Evolutionary conservation across 73 alveolate genomes (phyloP).

Genomic region (Tetrahymena elliotti): DNA sequence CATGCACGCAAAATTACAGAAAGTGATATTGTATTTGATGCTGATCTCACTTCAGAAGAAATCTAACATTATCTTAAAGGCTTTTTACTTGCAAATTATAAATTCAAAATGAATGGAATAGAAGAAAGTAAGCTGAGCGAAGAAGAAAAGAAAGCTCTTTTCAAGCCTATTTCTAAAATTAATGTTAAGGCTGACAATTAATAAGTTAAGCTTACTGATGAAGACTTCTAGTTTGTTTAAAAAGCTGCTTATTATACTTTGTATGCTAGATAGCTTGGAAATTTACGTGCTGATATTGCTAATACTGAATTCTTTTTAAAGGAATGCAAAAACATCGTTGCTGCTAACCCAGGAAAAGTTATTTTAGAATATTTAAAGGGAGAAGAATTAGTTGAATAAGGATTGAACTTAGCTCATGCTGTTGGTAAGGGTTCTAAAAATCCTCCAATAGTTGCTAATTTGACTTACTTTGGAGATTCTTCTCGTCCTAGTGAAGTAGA

Average conservation of each 20-base stretch:
- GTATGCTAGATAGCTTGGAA: conserved; percentile 68
- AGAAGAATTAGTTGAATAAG: conserved; percentile 46
- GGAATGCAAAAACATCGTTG: conserved; percentile 41
- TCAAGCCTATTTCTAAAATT: background rate
- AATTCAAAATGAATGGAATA: background rate
- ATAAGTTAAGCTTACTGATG: background rate
- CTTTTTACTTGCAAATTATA: background rate
- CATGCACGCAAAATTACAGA: background rate
- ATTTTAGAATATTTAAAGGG: conserved; percentile 65
- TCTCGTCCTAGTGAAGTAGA: conserved; percentile 33
- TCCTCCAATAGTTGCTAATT: conserved; percentile 63
- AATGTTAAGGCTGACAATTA: background rate
- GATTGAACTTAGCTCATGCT: conserved; percentile 56
- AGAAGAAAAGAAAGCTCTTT: background rate
- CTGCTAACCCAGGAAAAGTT: conserved; percentile 23
- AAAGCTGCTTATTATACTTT: conserved; percentile 42
- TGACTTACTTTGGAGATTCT: conserved; percentile 58
- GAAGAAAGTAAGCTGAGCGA: background rate
- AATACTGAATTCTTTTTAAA: conserved; percentile 66
- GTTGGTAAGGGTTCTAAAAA: conserved; percentile 77
- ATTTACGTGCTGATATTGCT: conserved; percentile 64
- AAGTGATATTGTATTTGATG: background rate
- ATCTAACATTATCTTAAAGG: background rate
- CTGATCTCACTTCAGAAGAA: background rate
- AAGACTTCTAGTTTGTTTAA: background rate